Conservation (phyloP, 768 basidiomycete species). For the Pulveroboletus sp. region DNA sequence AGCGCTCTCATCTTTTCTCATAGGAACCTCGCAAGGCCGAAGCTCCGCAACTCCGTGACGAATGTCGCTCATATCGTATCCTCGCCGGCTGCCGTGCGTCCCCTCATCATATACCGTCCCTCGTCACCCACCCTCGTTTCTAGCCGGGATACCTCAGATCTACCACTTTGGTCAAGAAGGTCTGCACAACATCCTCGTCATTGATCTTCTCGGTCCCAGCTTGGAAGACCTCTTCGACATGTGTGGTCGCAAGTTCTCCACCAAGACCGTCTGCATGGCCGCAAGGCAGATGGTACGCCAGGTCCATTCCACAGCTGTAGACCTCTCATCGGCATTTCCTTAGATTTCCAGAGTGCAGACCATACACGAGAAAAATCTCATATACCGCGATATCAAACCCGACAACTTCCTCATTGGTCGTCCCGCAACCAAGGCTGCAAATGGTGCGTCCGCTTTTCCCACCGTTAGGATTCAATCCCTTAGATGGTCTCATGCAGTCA, state of each 20-base stretch:
- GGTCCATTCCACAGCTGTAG: background rate
- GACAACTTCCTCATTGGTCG: slow-evolving; percentile 99
- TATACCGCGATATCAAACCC: slow-evolving; percentile 99
- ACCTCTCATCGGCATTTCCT: slow-evolving; percentile 4
- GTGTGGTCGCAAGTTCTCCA: slow-evolving; percentile 96
- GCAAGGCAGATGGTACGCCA: slow-evolving; percentile 88
- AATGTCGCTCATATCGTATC: slow-evolving; percentile 96
- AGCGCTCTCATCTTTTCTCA: slow-evolving; percentile 13
- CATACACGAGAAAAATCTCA: slow-evolving; percentile 99
- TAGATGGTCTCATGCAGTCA: slow-evolving; percentile 42
- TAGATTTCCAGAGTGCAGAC: slow-evolving; percentile 95
- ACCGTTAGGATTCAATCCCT: background rate
- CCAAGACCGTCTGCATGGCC: slow-evolving; percentile 99
- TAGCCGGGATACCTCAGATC: slow-evolving; percentile 97
- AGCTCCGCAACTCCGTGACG: slow-evolving; percentile 96
- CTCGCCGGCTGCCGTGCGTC: slow-evolving; percentile 84
- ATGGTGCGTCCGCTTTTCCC: slow-evolving; percentile 44
- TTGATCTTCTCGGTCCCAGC: slow-evolving; percentile 95
- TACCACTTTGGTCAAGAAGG: slow-evolving; percentile 99
- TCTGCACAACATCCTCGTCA: slow-evolving; percentile 97
- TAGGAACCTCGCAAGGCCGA: slow-evolving; percentile 92
- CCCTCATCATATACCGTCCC: slow-evolving; percentile 4
- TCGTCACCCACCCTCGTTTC: slow-evolving; percentile 18
- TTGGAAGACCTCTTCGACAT: slow-evolving; percentile 98
- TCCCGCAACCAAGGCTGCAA: slow-evolving; percentile 85